These are phyloP conservation scores for Aureobasidium vineae DNA, from an alignment of 2,329 filamentous ascomycete genomes.

Conservation along the genomic window DNA sequence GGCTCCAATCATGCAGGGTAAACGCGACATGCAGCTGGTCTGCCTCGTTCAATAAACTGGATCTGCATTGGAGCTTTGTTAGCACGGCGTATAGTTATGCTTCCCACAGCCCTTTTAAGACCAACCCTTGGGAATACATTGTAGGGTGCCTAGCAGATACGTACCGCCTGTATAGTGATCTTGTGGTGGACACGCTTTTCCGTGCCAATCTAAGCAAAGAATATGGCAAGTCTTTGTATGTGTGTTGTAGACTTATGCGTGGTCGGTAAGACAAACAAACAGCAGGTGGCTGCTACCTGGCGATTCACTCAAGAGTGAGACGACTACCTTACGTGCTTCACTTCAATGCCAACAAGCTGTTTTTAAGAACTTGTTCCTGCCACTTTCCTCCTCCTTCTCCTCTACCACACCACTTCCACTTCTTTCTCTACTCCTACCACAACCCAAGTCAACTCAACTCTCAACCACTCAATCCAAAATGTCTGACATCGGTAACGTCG, in stretches of 20 bases:
- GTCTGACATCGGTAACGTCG: constrained; percentile 25
- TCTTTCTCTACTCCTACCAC: neutral
- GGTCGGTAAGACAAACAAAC: neutral
- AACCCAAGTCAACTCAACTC: neutral
- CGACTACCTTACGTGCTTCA: neutral
- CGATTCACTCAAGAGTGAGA: neutral
- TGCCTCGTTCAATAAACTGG: neutral
- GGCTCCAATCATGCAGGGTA: neutral
- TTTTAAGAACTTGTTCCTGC: neutral
- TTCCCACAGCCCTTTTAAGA: neutral
- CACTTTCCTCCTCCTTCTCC: neutral
- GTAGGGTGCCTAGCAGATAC: neutral
- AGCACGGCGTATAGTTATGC: neutral
- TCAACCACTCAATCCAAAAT: constrained; percentile 12
- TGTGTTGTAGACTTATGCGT: neutral
- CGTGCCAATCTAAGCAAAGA: neutral
- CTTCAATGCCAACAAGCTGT: neutral
- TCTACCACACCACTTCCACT: neutral
- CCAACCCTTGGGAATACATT: neutral
- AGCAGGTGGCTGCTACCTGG: constrained; percentile 14
- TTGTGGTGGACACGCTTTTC: neutral
- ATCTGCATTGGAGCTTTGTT: neutral
- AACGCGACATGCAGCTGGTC: neutral
- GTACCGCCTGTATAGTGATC: neutral
- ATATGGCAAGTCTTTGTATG: neutral